Evolutionary conservation across 805 yeast species (phyloP).

Genomic region (Lachancea sp.): DNA sequence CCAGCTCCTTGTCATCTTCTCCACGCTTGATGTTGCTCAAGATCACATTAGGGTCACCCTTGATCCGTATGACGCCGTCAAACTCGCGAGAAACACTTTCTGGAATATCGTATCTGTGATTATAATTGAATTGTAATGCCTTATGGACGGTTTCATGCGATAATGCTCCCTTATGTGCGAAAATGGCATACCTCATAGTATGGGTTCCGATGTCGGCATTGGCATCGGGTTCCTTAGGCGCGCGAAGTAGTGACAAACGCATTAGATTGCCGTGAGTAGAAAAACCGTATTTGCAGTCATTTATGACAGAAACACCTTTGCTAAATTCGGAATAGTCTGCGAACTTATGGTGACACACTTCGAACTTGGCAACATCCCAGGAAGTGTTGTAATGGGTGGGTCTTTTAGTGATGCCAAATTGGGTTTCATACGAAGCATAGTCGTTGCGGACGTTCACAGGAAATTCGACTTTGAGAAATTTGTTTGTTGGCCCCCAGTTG

Average conservation of each 20-base stretch:
- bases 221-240: slow-evolving; percentile 93
- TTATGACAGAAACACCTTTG: slow-evolving; percentile 81
- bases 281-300: slow-evolving; percentile 86
- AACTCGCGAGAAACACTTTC: slow-evolving; percentile 12
- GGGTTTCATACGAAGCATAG: slow-evolving; percentile 83
- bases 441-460: slow-evolving; percentile 79
- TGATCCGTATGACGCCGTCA: slow-evolving; percentile 31
- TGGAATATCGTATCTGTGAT: slow-evolving; percentile 22
- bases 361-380: slow-evolving; percentile 97
- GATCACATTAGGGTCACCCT: slow-evolving; percentile 55
- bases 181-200: slow-evolving; percentile 71
- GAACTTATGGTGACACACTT: slow-evolving; percentile 89
- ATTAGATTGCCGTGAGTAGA: slow-evolving; percentile 88
- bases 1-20: slow-evolving; percentile 66
- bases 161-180: slow-evolving; percentile 73
- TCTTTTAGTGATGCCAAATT: slow-evolving; percentile 83
- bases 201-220: slow-evolving; percentile 91
- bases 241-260: slow-evolving; percentile 77
- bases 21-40: slow-evolving; percentile 79
- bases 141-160: slow-evolving; percentile 59
- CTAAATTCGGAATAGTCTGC: slow-evolving; percentile 83
- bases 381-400: slow-evolving; percentile 93
- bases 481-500: slow-evolving; percentile 78
- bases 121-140: slow-evolving; percentile 75
- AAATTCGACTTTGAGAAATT: slow-evolving; percentile 90